These are phyloP conservation scores for Davidsoniella eucalypti DNA, from an alignment of 2,329 filamentous ascomycete genomes.

Conservation along the genomic window DNA sequence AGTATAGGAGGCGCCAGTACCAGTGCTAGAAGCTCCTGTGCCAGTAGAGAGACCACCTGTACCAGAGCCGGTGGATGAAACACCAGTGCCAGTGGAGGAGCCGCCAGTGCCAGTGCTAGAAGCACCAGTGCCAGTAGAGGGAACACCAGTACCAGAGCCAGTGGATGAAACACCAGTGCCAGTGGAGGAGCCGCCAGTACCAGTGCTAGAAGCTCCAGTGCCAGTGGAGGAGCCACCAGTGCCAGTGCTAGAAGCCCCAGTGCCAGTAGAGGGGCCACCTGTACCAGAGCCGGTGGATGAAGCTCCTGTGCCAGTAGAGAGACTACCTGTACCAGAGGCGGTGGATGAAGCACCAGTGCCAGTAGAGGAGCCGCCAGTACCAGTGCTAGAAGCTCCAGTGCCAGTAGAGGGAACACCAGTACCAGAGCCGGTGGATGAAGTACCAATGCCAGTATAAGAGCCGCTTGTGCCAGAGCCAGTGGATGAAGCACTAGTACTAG, in stretches of 20 bases:
- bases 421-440: background rate
- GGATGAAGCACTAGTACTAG: background rate
- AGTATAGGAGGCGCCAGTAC: too few species aligned
- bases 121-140: too few species aligned
- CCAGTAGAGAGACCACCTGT: too few species aligned
- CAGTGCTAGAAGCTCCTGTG: too few species aligned
- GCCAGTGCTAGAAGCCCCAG: background rate
- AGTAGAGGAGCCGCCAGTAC: background rate
- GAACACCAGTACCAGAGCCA: too few species aligned
- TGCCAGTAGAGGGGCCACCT: background rate
- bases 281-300: background rate
- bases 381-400: background rate
- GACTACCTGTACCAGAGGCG: background rate
- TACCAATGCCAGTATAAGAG: background rate
- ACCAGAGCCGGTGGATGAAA: too few species aligned
- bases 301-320: slow-evolving; percentile 1
- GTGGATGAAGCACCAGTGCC: background rate
- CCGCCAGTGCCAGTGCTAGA: too few species aligned
- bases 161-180: too few species aligned
- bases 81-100: too few species aligned
- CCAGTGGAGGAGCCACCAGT: background rate
- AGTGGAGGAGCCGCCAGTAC: too few species aligned
- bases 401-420: background rate
- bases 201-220: background rate
- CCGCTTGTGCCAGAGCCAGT: background rate